Percentiles rank a stretch among this genome's conserved stretches.
These are phyloP conservation scores for Cordyceps fumosorosea DNA, from an alignment of 2,329 filamentous ascomycete species.

Conservation along the genomic window DNA sequence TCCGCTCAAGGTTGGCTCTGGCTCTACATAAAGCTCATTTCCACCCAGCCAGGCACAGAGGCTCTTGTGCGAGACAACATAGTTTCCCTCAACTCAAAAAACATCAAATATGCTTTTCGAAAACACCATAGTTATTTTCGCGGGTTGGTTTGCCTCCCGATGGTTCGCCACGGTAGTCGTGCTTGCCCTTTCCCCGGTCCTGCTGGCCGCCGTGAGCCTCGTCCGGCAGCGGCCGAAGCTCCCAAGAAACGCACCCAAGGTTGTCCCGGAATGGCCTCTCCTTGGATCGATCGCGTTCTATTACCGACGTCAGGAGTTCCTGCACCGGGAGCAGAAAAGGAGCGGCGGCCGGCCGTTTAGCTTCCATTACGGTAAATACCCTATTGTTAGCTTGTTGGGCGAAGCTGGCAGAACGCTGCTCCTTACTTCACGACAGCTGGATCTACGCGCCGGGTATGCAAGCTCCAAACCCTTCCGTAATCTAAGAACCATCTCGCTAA, in stretches of 20 bases:
- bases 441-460: slow-evolving; percentile 35
- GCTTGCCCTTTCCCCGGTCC: slow-evolving; percentile 18
- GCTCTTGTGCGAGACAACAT: no score
- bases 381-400: slow-evolving; percentile 39
- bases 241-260: slow-evolving; percentile 20
- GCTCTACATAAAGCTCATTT: no score
- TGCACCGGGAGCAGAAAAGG: slow-evolving; percentile 24
- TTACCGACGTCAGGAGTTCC: slow-evolving; percentile 38
- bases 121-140: neutral
- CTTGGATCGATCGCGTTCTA: slow-evolving; percentile 40
- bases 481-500: neutral
- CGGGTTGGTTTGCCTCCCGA: neutral
- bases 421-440: slow-evolving; percentile 38
- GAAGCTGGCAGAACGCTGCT: slow-evolving; percentile 35
- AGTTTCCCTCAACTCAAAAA: neutral
- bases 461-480: neutral
- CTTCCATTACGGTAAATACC: slow-evolving; percentile 40
- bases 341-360: slow-evolving; percentile 38
- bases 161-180: slow-evolving; percentile 26
- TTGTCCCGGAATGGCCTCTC: slow-evolving; percentile 31
- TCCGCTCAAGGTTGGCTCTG: no score
- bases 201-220: slow-evolving; percentile 25
- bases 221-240: slow-evolving; percentile 17
- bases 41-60: no score
- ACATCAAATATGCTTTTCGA: neutral